A percentile compares a stretch with the other conserved stretches of the same genome.
Evolutionary conservation across 23 red algal genomes (phyloP).

Genomic region (Gracilaria caudata): DNA sequence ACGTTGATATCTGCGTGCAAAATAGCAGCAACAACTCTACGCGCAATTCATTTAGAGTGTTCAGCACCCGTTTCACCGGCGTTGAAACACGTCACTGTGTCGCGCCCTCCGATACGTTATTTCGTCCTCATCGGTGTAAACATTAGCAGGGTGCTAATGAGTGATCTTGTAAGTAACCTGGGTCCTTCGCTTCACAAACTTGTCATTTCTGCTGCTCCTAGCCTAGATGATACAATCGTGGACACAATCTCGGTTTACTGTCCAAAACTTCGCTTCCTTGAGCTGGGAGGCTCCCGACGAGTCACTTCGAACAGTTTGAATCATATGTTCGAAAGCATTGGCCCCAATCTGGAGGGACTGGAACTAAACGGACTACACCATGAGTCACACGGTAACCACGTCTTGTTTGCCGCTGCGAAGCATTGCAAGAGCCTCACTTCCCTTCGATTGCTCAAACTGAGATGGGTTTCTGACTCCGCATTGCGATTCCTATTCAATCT

Average conservation of each 20-base stretch:
- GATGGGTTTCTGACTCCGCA: constrained; percentile 40
- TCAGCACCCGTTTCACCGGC: constrained; percentile 39
- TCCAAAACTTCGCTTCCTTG: constrained; percentile 8
- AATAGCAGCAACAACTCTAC: constrained; percentile 20
- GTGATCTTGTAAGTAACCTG: constrained; percentile 11
- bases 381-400: constrained; percentile 15
- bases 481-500: constrained; percentile 15
- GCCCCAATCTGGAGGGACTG: constrained; percentile 12
- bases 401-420: not conserved
- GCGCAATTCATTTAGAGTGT: constrained; percentile 51
- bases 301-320: constrained; percentile 23
- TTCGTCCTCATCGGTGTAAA: constrained; percentile 53
- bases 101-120: constrained; percentile 26
- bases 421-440: constrained; percentile 17
- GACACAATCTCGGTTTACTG: constrained; percentile 15
- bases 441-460: constrained; percentile 18
- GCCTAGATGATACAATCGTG: constrained; percentile 28
- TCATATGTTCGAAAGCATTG: constrained; percentile 24
- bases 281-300: constrained; percentile 35
- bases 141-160: constrained; percentile 26
- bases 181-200: constrained; percentile 37
- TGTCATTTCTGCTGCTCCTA: constrained; percentile 42
- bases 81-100: constrained; percentile 6
- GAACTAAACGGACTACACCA: constrained; percentile 33
- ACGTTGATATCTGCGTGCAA: constrained; percentile 25